Base-by-base conservation (phyloP, 768 basidiomycete species). In the Pulveroboletus sp. region DNA sequence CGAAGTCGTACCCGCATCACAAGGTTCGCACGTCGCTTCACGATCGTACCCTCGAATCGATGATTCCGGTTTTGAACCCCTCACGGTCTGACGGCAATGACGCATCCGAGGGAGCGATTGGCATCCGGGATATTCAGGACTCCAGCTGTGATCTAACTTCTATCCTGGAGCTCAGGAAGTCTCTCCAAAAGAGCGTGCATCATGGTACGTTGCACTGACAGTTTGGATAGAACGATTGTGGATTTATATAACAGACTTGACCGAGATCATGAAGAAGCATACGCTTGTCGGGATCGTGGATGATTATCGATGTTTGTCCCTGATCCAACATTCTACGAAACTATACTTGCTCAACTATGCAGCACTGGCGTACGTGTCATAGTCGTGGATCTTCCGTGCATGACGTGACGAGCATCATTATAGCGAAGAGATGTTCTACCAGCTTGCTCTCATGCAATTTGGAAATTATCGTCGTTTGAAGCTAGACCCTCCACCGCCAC, bases 351-450 rank as follows among this genome's bases (percentile, higher is more conserved):
- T 96, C 49, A 91, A 96, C 54, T 89, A 97, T 60, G 84, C 81
- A 23, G 73, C 83, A 4, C 71, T 98, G 31, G 85, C 86, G 92
- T 96, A 67, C 45, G 90, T 79, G 6, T 23, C 14, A 19, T 38
- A n/a, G n/a, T n/a, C n/a, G n/a, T n/a, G n/a, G n/a, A n/a, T n/a
- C n/a, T n/a, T 43, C 24, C 9, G 16, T 43, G 11, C 27, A 37
- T 51, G 11, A 14, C 45, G 50, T 20, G 19, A 45, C 32, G 1
- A 10, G 20, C 19, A 22, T 29, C 1, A 34, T 17, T 14, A 9
- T 49, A 96, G 93, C 1, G 93, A 96, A 61, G 93, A 96, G 58
- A 75, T 96, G 29, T 95, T 98, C 66, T 97, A 96, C 68, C 96
- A 99, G 62, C 78, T 99, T 7, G 91, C 82, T 2, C 69, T 98